These are phyloP conservation scores for Phytophthora constricta DNA, from an alignment of 352 stramenopile species.

Conservation along the genomic window DNA sequence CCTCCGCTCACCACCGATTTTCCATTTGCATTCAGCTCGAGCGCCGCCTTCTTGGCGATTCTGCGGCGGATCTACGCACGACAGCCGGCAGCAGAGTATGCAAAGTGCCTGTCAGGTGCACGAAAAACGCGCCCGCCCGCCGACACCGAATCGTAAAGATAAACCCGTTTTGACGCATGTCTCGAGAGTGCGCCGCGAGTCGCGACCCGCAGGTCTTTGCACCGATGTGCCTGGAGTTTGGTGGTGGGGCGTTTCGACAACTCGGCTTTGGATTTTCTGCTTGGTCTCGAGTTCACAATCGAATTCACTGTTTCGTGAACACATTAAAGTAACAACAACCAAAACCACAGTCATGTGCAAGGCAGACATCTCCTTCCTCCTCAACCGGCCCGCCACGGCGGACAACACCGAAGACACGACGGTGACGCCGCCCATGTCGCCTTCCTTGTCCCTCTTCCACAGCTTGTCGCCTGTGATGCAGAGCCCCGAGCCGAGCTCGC, in stretches of 20 bases:
- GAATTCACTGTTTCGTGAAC: slow-evolving; percentile 26
- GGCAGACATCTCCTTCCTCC: slow-evolving; percentile 53
- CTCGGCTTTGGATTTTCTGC: slow-evolving; percentile 21
- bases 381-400: slow-evolving; percentile 35
- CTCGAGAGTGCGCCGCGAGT: no score
- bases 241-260: slow-evolving; percentile 3
- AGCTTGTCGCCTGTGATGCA: slow-evolving; percentile 30
- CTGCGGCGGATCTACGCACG: neutral
- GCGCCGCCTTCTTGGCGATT: neutral
- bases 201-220: slow-evolving; percentile 25
- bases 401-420: slow-evolving; percentile 2
- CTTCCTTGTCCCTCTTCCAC: slow-evolving; percentile 37
- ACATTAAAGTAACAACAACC: slow-evolving; percentile 9
- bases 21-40: neutral
- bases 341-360: slow-evolving; percentile 35
- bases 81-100: neutral
- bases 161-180: slow-evolving; percentile 4
- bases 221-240: neutral
- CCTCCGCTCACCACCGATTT: neutral
- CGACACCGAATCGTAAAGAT: neutral
- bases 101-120: neutral
- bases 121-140: neutral
- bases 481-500: slow-evolving; percentile 28
- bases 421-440: slow-evolving; percentile 13
- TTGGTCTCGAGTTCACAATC: slow-evolving; percentile 29